These are phyloP conservation scores for Pseudogymnoascus sp. DNA, from an alignment of 2,329 filamentous ascomycete genomes.

Conservation along the genomic window DNA sequence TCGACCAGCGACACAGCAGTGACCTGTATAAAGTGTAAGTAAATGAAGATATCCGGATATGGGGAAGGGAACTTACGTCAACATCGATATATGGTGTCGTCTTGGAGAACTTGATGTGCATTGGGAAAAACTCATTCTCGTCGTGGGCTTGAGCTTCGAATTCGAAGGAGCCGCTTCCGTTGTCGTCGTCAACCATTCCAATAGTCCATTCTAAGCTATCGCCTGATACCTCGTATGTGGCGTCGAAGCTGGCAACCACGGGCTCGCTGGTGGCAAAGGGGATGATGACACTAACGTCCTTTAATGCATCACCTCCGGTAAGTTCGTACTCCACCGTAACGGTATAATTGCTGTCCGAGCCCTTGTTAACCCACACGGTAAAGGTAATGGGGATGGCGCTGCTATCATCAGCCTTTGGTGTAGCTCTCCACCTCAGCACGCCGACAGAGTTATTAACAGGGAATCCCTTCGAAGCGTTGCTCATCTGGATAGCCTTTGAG, in stretches of 20 bases:
- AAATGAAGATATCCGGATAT: not conserved
- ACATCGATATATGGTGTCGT: constrained; percentile 81
- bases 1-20: constrained; percentile 63
- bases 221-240: constrained; percentile 86
- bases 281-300: constrained; percentile 80
- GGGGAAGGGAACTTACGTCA: constrained; percentile 59
- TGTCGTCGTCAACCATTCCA: constrained; percentile 75
- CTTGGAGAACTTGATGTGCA: constrained; percentile 86
- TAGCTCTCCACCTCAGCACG: constrained; percentile 86
- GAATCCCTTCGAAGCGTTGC: constrained; percentile 80
- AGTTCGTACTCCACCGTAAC: constrained; percentile 95
- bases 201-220: constrained; percentile 93
- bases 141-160: constrained; percentile 85
- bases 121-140: constrained; percentile 96
- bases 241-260: constrained; percentile 85
- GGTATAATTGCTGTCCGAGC: constrained; percentile 70
- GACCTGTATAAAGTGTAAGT: constrained; percentile 44
- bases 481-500: constrained; percentile 80
- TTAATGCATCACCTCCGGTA: constrained; percentile 68
- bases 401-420: constrained; percentile 71
- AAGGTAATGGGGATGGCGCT: constrained; percentile 87
- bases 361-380: constrained; percentile 95
- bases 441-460: constrained; percentile 90
- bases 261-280: constrained; percentile 83
- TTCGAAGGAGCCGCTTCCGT: constrained; percentile 81